phyloP scores from a whole-genome alignment of 2,329 filamentous ascomycete species.

The Metarhizium anisopliae region DNA sequence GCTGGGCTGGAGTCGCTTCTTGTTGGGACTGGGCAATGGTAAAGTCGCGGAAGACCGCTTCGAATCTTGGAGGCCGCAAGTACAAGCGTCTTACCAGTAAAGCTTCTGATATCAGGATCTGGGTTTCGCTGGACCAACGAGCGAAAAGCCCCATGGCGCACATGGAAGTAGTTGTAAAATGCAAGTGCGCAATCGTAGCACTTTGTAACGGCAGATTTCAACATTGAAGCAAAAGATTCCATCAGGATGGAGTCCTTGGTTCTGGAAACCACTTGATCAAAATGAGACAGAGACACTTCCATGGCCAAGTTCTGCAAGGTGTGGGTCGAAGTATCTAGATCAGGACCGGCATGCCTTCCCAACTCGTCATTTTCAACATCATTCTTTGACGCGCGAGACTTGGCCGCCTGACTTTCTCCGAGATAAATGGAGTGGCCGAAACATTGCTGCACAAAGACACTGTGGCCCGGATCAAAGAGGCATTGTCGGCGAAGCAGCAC shows the following conservation, averaged over 20 bases:
- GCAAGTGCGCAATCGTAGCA: conserved; percentile 46
- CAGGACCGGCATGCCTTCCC: neutral
- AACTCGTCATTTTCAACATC: conserved; percentile 1
- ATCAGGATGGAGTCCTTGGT: conserved; percentile 61
- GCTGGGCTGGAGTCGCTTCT: conserved; percentile 4
- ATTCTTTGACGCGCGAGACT: neutral
- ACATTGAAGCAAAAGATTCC: conserved; percentile 40
- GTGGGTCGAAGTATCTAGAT: conserved; percentile 7
- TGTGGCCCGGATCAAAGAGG: conserved; percentile 65
- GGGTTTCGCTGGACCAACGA: conserved; percentile 56
- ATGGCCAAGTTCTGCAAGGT: conserved; percentile 41
- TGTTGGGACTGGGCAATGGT: conserved; percentile 22
- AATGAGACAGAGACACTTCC: conserved; percentile 49
- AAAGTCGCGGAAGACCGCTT: conserved; percentile 33
- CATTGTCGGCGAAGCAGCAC: conserved; percentile 67
- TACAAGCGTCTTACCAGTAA: conserved; percentile 42
- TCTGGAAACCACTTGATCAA: conserved; percentile 68
- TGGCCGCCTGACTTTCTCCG: conserved; percentile 18
- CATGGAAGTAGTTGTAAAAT: conserved; percentile 52
- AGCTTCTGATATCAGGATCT: conserved; percentile 45
- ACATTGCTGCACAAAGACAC: conserved; percentile 55
- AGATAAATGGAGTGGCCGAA: conserved; percentile 47
- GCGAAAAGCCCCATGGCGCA: conserved; percentile 48
- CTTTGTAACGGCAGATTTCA: conserved; percentile 36
- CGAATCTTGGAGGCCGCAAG: conserved; percentile 45